Evolutionary conservation across 2,329 filamentous ascomycete genomes (phyloP).

Genomic region (Cyphellophora attinorum): DNA sequence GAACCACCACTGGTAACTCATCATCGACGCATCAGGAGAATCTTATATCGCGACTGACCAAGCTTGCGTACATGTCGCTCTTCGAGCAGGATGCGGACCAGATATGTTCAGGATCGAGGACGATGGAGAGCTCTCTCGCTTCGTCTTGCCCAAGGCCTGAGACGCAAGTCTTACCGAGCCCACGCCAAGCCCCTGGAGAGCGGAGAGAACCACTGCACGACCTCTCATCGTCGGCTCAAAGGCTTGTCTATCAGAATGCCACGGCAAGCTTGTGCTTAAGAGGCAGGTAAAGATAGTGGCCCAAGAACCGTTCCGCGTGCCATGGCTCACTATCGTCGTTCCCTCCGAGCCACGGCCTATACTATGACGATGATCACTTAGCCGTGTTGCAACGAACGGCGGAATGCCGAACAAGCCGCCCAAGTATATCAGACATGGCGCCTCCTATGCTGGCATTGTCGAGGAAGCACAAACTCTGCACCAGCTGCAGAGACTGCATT

Average conservation of each 20-base stretch:
- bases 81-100: no score
- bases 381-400: not conserved
- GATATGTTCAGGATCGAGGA: no score
- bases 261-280: not conserved
- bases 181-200: no score
- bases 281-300: not conserved
- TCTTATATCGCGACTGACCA: no score
- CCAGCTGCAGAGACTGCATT: not conserved
- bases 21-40: no score
- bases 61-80: no score
- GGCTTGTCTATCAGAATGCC: not conserved
- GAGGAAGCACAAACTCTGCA: slow-evolving; percentile 1
- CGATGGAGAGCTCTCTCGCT: no score
- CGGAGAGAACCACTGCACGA: no score
- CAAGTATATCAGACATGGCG: not conserved
- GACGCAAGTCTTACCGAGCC: no score
- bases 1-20: no score
- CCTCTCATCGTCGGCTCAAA: no score
- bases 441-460: not conserved
- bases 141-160: no score
- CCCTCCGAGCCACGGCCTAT: not conserved
- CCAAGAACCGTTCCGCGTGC: not conserved
- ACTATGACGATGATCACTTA: not conserved
- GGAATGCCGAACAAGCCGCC: not conserved
- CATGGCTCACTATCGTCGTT: not conserved